Conservation (phyloP, 2,329 filamentous ascomycete species). For the Nemania sp. region DNA sequence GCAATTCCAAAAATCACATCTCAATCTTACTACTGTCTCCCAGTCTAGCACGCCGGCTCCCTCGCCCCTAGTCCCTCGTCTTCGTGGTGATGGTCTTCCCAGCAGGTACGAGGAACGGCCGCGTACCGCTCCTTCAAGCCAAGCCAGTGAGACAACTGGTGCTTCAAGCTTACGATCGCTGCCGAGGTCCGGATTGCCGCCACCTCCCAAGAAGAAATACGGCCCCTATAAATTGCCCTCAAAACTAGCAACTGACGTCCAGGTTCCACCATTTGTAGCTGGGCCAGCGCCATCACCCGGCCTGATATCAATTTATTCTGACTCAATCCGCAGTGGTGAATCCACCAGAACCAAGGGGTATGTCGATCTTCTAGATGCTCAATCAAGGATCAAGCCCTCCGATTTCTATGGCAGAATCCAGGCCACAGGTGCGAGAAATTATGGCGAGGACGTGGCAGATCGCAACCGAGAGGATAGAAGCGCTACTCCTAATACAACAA, state of each 20-base stretch:
- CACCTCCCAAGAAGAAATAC: slow-evolving; percentile 43
- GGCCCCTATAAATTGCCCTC: slow-evolving; percentile 47
- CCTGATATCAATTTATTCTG: slow-evolving; percentile 47
- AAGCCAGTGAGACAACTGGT: slow-evolving; percentile 35
- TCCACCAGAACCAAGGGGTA: slow-evolving; percentile 48
- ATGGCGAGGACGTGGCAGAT: slow-evolving; percentile 74
- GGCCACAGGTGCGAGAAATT: slow-evolving; percentile 65
- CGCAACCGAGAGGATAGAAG: slow-evolving; percentile 64
- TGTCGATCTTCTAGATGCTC: slow-evolving; percentile 70
- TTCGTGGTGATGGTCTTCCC: slow-evolving; percentile 46
- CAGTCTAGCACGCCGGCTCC: slow-evolving; percentile 48
- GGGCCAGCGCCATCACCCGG: slow-evolving; percentile 42
- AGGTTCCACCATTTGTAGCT: slow-evolving; percentile 19
- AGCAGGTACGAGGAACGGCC: slow-evolving; percentile 52
- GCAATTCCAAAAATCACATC: slow-evolving; percentile 52
- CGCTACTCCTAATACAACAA: slow-evolving; percentile 51
- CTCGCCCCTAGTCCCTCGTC: slow-evolving; percentile 47
- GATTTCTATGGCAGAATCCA: slow-evolving; percentile 63
- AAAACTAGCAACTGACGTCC: slow-evolving; percentile 39
- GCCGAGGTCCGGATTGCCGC: slow-evolving; percentile 26
- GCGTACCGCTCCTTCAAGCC: slow-evolving; percentile 51
- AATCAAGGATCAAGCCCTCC: slow-evolving; percentile 62
- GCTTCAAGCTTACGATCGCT: slow-evolving; percentile 32
- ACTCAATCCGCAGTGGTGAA: slow-evolving; percentile 52
- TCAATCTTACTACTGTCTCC: slow-evolving; percentile 45